Percentiles rank a stretch among this genome's conserved stretches.
Conservation (phyloP, 176 grass and related monocot genomes). For the Raddia distichophylla region DNA sequence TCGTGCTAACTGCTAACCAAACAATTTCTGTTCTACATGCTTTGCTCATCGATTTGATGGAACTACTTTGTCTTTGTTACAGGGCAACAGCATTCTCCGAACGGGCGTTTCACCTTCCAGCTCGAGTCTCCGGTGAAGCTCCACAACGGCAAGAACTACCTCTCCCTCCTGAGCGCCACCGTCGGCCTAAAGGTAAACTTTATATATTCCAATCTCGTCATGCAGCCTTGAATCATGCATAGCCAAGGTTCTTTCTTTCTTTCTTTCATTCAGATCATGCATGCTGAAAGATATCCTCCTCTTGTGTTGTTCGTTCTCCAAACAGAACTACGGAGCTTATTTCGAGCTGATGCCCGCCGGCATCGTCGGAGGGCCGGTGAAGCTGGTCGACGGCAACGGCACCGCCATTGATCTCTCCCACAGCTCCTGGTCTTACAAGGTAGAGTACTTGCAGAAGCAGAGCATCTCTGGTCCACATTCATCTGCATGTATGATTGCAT, state of each 20-base stretch:
- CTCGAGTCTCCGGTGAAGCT: slow-evolving; percentile 41
- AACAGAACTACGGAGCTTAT: slow-evolving; percentile 44
- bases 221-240: not conserved
- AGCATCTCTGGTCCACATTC: not conserved
- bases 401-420: slow-evolving; percentile 53
- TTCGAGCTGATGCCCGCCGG: slow-evolving; percentile 48
- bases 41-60: not conserved
- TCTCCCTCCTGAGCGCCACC: slow-evolving; percentile 72
- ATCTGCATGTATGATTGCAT: too few species aligned
- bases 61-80: not conserved
- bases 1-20: not conserved
- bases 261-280: not conserved
- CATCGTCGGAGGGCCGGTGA: slow-evolving; percentile 37
- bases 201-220: not conserved
- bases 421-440: slow-evolving; percentile 71
- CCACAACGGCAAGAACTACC: slow-evolving; percentile 52
- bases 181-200: slow-evolving; percentile 69
- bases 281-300: not conserved
- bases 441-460: not conserved
- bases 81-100: slow-evolving; percentile 39
- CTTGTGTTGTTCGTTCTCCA: not conserved
- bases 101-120: slow-evolving; percentile 46
- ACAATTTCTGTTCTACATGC: not conserved
- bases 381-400: slow-evolving; percentile 31
- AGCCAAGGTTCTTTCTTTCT: not conserved